These are phyloP conservation scores for Mimosa pudica DNA, from an alignment of 306 rosid genomes.

Conservation along the genomic window DNA sequence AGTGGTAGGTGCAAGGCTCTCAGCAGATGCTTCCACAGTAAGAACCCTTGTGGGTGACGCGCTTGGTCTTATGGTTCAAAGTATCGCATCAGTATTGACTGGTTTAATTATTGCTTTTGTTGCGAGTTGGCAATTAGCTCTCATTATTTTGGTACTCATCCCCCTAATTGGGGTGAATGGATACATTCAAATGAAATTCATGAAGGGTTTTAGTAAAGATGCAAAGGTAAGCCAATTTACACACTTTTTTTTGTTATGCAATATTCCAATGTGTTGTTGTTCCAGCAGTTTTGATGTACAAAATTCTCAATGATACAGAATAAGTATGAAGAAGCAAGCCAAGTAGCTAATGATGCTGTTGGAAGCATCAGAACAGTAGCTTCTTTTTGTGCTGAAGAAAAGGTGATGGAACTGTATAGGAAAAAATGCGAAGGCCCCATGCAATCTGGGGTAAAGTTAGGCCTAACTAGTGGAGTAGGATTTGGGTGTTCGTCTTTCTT, in stretches of 20 bases:
- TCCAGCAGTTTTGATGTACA: background rate
- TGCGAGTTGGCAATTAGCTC: constrained; percentile 70
- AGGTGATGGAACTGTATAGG: constrained; percentile 72
- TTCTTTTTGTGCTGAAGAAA: constrained; percentile 82
- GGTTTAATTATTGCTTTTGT: constrained; percentile 69
- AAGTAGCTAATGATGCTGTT: constrained; percentile 79
- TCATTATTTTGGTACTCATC: constrained; percentile 52
- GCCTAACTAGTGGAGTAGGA: constrained; percentile 69
- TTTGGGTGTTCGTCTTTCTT: constrained; percentile 64
- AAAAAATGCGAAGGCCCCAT: constrained; percentile 75
- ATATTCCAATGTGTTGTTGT: background rate
- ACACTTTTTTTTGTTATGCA: background rate
- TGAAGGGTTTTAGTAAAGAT: constrained; percentile 67
- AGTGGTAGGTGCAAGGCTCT: constrained; percentile 69
- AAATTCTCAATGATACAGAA: constrained; percentile 43
- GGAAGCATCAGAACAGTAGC: constrained; percentile 82
- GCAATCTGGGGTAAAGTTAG: constrained; percentile 58
- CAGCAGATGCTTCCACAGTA: constrained; percentile 72
- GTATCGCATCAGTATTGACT: constrained; percentile 49
- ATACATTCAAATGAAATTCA: constrained; percentile 57
- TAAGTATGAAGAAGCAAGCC: constrained; percentile 84
- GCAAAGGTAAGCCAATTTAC: constrained; percentile 52
- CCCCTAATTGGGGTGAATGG: constrained; percentile 67
- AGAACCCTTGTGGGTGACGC: constrained; percentile 74
- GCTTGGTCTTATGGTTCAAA: constrained; percentile 54